phyloP scores from a whole-genome alignment of 148 eudicot genomes.

The Arctostaphylos glauca region DNA sequence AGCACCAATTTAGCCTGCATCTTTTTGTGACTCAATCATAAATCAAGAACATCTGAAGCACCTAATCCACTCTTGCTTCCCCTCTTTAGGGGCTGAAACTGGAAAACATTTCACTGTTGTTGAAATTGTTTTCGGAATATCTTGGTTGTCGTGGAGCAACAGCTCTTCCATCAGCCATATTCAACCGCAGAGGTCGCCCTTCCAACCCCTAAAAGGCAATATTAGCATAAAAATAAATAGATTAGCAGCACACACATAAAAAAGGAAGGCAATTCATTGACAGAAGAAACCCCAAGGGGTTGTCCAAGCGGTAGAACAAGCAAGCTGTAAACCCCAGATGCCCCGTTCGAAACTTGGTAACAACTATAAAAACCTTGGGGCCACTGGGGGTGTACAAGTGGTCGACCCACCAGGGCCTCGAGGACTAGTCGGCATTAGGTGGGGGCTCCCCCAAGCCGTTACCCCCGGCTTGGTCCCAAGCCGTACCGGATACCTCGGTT shows the following conservation, averaged over 20 bases:
- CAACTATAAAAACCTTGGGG: too few species aligned
- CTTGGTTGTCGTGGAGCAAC: conserved; percentile 19
- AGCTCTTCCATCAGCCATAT: conserved; percentile 49
- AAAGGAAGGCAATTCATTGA: background rate
- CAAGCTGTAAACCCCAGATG: too few species aligned
- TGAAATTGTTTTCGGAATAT: conserved; percentile 21
- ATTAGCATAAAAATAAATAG: conserved; percentile 2
- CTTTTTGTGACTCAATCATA: background rate
- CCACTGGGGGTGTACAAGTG: too few species aligned
- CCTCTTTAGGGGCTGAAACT: conserved; percentile 17
- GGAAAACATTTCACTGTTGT: conserved; percentile 37
- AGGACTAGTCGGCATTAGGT: too few species aligned
- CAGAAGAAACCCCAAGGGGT: too few species aligned
- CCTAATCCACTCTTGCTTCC: background rate
- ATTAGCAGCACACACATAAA: background rate
- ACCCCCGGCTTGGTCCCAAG: too few species aligned
- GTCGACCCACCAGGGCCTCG: too few species aligned
- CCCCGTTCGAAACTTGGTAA: too few species aligned
- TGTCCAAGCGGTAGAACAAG: too few species aligned
- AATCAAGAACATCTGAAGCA: background rate
- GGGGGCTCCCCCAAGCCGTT: too few species aligned
- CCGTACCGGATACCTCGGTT: too few species aligned
- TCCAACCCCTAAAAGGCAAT: conserved; percentile 54
- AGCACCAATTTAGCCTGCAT: background rate
- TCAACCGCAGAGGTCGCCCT: conserved; percentile 71